Conservation (phyloP, 2,329 filamentous ascomycete genomes). For the Xylaria sp. region DNA sequence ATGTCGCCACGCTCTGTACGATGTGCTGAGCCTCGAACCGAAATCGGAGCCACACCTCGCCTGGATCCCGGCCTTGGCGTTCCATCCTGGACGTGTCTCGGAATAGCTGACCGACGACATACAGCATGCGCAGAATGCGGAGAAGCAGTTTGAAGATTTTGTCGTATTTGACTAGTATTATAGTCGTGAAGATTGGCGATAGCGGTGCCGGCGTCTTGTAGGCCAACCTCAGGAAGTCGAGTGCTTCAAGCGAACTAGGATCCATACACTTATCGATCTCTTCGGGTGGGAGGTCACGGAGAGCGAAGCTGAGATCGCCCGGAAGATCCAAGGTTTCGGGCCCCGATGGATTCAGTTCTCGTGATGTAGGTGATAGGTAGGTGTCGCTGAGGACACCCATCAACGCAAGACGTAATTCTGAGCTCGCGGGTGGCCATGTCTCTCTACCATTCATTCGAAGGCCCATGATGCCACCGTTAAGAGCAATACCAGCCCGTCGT, state of each 20-base stretch:
- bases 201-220: conserved; percentile 82
- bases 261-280: conserved; percentile 88
- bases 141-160: conserved; percentile 83
- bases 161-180: conserved; percentile 82
- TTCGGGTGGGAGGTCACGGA: conserved; percentile 79
- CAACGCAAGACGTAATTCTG: conserved; percentile 87
- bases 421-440: conserved; percentile 93
- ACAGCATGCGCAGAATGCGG: conserved; percentile 80
- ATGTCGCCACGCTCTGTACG: conserved; percentile 74
- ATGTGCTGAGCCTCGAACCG: conserved; percentile 83
- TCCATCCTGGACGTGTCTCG: conserved; percentile 61
- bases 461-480: conserved; percentile 78
- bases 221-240: conserved; percentile 91
- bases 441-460: conserved; percentile 82
- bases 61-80: conserved; percentile 50
- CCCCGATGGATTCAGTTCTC: conserved; percentile 45
- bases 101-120: conserved; percentile 74
- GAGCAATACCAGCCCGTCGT: conserved; percentile 73
- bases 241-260: conserved; percentile 81
- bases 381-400: conserved; percentile 86
- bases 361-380: conserved; percentile 55
- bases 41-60: conserved; percentile 66
- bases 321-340: conserved; percentile 61
- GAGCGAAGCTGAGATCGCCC: conserved; percentile 81
- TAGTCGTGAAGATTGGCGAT: conserved; percentile 75